Evolutionary conservation across 106 monocot genomes (phyloP).

Genomic region (Narthecium ossifragum): DNA sequence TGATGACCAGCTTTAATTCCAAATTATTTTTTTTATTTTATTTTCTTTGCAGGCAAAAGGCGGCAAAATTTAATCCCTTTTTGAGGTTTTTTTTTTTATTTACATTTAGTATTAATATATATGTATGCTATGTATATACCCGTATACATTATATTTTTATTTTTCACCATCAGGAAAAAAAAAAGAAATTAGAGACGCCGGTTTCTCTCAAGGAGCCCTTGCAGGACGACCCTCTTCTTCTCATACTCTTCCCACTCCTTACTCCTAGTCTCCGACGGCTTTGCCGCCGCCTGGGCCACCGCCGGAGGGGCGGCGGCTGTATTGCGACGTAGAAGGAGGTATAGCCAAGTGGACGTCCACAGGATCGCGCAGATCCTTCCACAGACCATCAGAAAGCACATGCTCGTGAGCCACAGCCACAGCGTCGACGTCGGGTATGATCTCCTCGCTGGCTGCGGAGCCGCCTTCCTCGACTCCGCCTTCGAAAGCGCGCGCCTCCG

Average conservation of each 20-base stretch:
- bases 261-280: not conserved
- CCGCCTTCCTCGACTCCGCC: not conserved
- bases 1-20: too few species aligned
- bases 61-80: too few species aligned
- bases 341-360: conserved; percentile 28
- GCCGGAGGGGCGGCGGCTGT: not conserved
- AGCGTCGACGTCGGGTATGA: conserved; percentile 1
- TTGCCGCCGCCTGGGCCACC: not conserved
- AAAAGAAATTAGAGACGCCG: too few species aligned
- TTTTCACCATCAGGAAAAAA: too few species aligned
- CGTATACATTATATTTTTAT: too few species aligned
- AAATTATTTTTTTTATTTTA: too few species aligned
- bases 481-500: not conserved
- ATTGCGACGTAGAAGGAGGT: conserved; percentile 3
- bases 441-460: not conserved
- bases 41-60: too few species aligned
- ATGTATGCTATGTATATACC: too few species aligned
- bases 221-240: conserved; percentile 20
- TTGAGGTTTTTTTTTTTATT: too few species aligned
- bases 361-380: conserved; percentile 26
- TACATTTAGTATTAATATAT: too few species aligned
- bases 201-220: conserved; percentile 22
- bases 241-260: not conserved
- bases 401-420: conserved; percentile 11
- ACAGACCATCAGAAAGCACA: conserved; percentile 17